phyloP scores from a whole-genome alignment of 2,329 filamentous ascomycete species.

The Tolypocladium album region DNA sequence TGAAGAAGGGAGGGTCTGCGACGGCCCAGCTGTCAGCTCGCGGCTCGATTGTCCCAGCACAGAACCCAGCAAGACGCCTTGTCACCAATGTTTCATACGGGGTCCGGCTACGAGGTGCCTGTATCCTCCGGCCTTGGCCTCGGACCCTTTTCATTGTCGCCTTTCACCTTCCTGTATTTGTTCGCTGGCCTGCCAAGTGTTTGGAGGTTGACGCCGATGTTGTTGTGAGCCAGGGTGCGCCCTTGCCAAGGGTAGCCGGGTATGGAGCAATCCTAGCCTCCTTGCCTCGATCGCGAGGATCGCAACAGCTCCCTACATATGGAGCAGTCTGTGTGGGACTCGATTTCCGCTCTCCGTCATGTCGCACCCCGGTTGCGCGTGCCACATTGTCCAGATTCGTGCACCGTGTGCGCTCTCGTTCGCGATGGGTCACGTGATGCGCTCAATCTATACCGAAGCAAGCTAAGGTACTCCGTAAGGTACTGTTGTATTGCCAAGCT shows the following conservation, averaged over 20 bases:
- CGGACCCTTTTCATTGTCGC: background rate
- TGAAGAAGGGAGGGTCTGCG: background rate
- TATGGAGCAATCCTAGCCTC: no score
- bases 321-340: no score
- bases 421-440: background rate
- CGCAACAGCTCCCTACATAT: no score
- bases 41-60: background rate
- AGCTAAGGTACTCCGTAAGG: no score
- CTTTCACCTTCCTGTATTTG: background rate
- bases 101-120: background rate
- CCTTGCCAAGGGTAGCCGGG: no score
- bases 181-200: no score
- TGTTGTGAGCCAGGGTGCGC: background rate
- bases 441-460: no score
- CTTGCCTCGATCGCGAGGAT: no score
- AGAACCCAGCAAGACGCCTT: background rate
- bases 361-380: no score
- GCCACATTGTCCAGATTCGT: background rate
- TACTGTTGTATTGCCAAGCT: background rate
- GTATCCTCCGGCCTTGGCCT: background rate
- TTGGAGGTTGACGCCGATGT: background rate
- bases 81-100: no score
- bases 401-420: background rate
- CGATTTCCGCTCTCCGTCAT: no score
- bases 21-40: background rate